Evolutionary conservation across 2,329 filamentous ascomycete species (phyloP), one percentile per base, ranked within the genome.

Genomic region (Neodidymelliopsis sp.): DNA sequence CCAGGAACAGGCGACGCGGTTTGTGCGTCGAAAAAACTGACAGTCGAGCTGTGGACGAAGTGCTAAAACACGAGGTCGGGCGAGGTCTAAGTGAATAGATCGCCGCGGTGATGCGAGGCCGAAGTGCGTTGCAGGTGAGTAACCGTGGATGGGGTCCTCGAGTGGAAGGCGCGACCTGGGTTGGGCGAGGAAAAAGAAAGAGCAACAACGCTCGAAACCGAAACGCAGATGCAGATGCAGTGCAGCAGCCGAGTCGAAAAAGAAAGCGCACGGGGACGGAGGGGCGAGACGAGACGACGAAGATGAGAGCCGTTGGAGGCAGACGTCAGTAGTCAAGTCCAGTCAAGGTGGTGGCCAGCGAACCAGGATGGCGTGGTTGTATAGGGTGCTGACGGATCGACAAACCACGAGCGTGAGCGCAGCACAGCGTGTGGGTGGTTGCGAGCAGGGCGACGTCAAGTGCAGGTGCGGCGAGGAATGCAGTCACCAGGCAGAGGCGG

Each of bases 61-160:
- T 46, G 53, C 48, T 55, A 53, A 59, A 64, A 60, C 53, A 55
- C 59, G 38, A 60, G 57, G 54, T 56, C 54, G 61, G 69, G 67
- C 68, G 68, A 71, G 50, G 61, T 56, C 69, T 72, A 73, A 73
- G 60, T 72, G 56, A 73, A 73, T 72, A 73, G 69, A 67, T 72
- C 69, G 70, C 64, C 66, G 40, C 30, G 57, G 60, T 65, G 56
- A 57, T 55, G 48, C 37, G 49, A 43, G 35, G 42, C 48, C 44
- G 56, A 47, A 37, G 40, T 40, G 54, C 47, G 56, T 52, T 54
- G 60, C 49, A 42, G 53, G 49, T 46, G 51, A 49, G 43, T 43
- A 36, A 36, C 31, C 33, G 34, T 25, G 36, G 47, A 34, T 25
- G 36, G 36, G 31, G 24, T 20, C 46, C 38, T 53, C 36, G 49